Conservation (phyloP, 2,329 filamentous ascomycete genomes). For the Aspergillus latus region DNA sequence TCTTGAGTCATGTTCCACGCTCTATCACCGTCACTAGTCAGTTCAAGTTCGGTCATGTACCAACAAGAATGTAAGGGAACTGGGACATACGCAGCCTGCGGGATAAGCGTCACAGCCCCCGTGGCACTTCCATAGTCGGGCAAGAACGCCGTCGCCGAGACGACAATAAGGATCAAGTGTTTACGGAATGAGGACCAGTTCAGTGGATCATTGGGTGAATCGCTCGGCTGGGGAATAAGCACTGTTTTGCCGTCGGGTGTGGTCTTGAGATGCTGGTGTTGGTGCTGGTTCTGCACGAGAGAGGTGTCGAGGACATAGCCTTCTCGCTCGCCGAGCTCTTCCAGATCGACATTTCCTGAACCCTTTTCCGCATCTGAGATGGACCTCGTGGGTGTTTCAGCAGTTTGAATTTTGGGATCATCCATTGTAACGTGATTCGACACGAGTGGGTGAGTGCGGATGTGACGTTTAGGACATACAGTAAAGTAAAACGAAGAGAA, state of each 20-base stretch:
- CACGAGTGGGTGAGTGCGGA: too few species aligned
- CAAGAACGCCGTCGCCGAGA: conserved; percentile 40
- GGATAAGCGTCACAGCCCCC: conserved; percentile 42
- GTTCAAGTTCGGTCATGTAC: neutral
- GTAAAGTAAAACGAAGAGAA: too few species aligned
- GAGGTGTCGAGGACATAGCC: conserved; percentile 12
- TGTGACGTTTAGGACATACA: too few species aligned
- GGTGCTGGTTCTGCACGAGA: neutral
- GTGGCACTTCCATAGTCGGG: conserved; percentile 46
- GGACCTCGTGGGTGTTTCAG: neutral
- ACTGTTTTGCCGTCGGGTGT: conserved; percentile 36
- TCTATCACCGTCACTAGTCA: conserved; percentile 7
- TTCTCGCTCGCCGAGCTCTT: conserved; percentile 15
- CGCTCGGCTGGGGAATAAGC: conserved; percentile 41
- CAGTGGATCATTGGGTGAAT: conserved; percentile 41
- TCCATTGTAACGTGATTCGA: too few species aligned
- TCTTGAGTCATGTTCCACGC: conserved; percentile 41
- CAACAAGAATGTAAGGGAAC: neutral
- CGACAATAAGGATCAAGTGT: conserved; percentile 38
- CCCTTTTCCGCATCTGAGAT: neutral
- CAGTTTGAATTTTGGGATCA: too few species aligned
- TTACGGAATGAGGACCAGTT: conserved; percentile 40
- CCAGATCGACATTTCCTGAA: conserved; percentile 6
- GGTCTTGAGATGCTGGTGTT: conserved; percentile 28
- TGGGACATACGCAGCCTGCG: conserved; percentile 33